Conservation (phyloP, 164 flowering plant species). For the Akebia trifoliata region DNA sequence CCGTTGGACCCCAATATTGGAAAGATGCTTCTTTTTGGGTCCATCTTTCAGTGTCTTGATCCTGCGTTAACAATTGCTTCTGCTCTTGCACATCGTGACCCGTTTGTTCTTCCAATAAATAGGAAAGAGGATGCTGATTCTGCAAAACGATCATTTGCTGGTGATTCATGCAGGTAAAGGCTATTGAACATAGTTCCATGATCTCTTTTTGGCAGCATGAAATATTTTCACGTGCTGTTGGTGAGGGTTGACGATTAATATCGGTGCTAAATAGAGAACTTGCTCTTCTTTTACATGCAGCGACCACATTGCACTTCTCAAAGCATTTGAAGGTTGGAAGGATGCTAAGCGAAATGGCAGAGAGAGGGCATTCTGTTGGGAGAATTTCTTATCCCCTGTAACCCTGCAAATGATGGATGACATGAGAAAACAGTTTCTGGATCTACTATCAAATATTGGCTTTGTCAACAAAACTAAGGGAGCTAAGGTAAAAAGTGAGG, state of each 20-base stretch:
- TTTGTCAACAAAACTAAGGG: slow-evolving; percentile 69
- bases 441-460: slow-evolving; percentile 79
- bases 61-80: slow-evolving; percentile 95
- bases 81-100: slow-evolving; percentile 89
- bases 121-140: slow-evolving; percentile 93
- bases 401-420: slow-evolving; percentile 94
- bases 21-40: slow-evolving; percentile 95
- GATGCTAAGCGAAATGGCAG: slow-evolving; percentile 66
- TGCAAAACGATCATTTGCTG: slow-evolving; percentile 91
- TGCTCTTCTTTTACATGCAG: slow-evolving; percentile 33
- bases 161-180: slow-evolving; percentile 93
- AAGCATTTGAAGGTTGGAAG: slow-evolving; percentile 89
- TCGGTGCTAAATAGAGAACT: background rate
- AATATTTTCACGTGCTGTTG: too few species aligned
- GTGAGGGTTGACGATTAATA: too few species aligned
- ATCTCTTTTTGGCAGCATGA: slow-evolving; percentile 3
- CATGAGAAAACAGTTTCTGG: slow-evolving; percentile 86
- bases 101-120: slow-evolving; percentile 86
- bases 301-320: slow-evolving; percentile 95
- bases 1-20: slow-evolving; percentile 97
- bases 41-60: slow-evolving; percentile 84
- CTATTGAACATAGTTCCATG: slow-evolving; percentile 5
- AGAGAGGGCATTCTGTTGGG: slow-evolving; percentile 87
- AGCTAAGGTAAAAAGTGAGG: slow-evolving; percentile 40
- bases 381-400: slow-evolving; percentile 70